phyloP scores from a whole-genome alignment of 2,329 filamentous ascomycete species.

The Apiospora phragmitis region DNA sequence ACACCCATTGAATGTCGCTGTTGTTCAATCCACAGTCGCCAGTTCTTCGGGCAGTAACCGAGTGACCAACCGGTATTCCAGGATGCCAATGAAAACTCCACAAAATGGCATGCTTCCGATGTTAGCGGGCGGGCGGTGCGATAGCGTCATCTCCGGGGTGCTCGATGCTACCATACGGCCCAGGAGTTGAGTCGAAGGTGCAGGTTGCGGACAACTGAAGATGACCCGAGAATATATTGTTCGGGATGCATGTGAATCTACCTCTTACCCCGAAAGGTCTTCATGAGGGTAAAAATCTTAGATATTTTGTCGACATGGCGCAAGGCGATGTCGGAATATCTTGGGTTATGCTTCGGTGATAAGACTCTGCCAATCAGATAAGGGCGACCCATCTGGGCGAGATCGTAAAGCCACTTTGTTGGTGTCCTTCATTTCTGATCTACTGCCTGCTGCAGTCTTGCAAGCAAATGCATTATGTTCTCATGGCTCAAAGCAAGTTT shows the following conservation, averaged over 20 bases:
- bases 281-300: background rate
- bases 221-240: background rate
- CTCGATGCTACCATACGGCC: background rate
- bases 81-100: background rate
- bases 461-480: too few relatives aligned
- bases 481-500: too few relatives aligned
- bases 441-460: too few relatives aligned
- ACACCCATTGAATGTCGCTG: background rate
- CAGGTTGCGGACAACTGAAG: too few relatives aligned
- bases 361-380: too few relatives aligned
- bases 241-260: background rate
- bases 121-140: background rate
- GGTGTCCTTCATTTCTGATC: too few relatives aligned
- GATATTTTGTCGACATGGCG: background rate
- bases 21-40: background rate
- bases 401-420: too few relatives aligned
- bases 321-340: background rate
- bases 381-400: too few relatives aligned
- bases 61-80: background rate
- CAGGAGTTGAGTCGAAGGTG: background rate
- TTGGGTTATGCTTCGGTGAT: too few relatives aligned
- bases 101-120: background rate
- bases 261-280: background rate
- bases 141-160: background rate
- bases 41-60: background rate